Conservation (phyloP, 805 yeast genomes). For the Cyberlindnera xylosilytica region DNA sequence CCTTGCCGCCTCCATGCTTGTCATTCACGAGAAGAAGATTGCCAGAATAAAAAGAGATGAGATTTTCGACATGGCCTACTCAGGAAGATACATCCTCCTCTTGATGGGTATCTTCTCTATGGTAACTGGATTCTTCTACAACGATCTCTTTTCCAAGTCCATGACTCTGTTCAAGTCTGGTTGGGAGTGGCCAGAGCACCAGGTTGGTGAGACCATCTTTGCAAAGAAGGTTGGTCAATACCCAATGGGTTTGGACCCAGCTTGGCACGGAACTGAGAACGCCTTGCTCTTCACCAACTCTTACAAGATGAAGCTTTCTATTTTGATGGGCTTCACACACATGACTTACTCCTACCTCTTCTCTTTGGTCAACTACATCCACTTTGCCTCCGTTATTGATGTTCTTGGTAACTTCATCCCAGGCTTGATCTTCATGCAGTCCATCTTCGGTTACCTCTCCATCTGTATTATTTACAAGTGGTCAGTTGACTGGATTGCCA, state of each 20-base stretch:
- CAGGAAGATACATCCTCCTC: slow-evolving; percentile 86
- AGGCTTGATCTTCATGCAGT: slow-evolving; percentile 91
- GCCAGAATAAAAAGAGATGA: slow-evolving; percentile 77
- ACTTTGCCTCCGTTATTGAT: slow-evolving; percentile 71
- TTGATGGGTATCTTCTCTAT: slow-evolving; percentile 94
- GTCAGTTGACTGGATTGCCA: slow-evolving; percentile 86
- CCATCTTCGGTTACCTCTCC: slow-evolving; percentile 90
- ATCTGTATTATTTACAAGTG: slow-evolving; percentile 89
- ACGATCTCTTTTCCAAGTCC: slow-evolving; percentile 89
- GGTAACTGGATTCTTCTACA: slow-evolving; percentile 92
- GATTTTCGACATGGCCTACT: slow-evolving; percentile 92
- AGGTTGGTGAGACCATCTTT: slow-evolving; percentile 63
- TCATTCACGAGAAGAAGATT: slow-evolving; percentile 69
- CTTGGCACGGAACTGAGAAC: slow-evolving; percentile 98
- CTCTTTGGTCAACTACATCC: slow-evolving; percentile 75
- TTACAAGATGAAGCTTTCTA: slow-evolving; percentile 94
- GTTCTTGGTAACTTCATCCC: slow-evolving; percentile 92
- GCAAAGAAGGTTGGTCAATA: slow-evolving; percentile 71
- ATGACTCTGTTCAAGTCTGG: slow-evolving; percentile 84
- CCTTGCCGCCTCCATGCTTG: slow-evolving; percentile 67
- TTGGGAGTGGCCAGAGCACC: slow-evolving; percentile 82
- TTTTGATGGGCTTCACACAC: slow-evolving; percentile 90
- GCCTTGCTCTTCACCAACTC: slow-evolving; percentile 87
- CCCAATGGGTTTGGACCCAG: slow-evolving; percentile 83
- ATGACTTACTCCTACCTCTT: slow-evolving; percentile 89